phyloP scores from a whole-genome alignment of 1,284 basidiomycete genomes.

The Ganoderma sinense region DNA sequence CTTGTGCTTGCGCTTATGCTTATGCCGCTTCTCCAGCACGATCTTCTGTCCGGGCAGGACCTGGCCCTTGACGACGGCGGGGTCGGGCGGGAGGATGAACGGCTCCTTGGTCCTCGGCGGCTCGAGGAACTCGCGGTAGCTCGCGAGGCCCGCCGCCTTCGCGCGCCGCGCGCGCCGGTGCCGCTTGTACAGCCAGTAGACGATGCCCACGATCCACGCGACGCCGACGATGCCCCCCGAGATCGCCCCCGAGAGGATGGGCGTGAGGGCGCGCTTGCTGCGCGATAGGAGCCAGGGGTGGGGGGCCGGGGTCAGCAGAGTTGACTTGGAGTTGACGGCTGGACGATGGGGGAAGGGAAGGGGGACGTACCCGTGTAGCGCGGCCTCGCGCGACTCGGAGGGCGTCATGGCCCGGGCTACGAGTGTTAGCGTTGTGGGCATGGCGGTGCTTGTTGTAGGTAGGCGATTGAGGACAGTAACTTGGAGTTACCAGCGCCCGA shows the following conservation, averaged over 20 bases:
- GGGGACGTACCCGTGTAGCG: constrained; percentile 43
- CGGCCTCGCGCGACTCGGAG: constrained; percentile 13
- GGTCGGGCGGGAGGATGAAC: constrained; percentile 71
- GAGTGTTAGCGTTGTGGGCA: background rate
- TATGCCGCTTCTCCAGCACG: constrained; percentile 39
- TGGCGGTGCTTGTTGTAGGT: background rate
- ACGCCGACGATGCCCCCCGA: constrained; percentile 59
- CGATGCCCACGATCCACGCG: constrained; percentile 53
- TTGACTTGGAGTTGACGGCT: no score
- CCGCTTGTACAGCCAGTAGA: constrained; percentile 46
- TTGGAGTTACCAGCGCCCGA: background rate
- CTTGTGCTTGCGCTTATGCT: background rate
- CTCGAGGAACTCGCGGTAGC: constrained; percentile 41
- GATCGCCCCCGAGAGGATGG: constrained; percentile 68
- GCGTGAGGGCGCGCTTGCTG: constrained; percentile 65
- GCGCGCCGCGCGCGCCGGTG: constrained; percentile 39
- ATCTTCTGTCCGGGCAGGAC: constrained; percentile 52
- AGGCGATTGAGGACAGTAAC: background rate
- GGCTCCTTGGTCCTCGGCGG: constrained; percentile 42
- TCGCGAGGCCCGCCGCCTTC: constrained; percentile 38
- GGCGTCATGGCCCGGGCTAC: background rate
- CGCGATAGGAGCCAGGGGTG: background rate
- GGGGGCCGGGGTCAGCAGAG: background rate
- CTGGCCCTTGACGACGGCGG: constrained; percentile 63
- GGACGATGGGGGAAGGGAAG: background rate